Conservation (phyloP, 2,329 filamentous ascomycete genomes). For the Aspergillus nomiae region DNA sequence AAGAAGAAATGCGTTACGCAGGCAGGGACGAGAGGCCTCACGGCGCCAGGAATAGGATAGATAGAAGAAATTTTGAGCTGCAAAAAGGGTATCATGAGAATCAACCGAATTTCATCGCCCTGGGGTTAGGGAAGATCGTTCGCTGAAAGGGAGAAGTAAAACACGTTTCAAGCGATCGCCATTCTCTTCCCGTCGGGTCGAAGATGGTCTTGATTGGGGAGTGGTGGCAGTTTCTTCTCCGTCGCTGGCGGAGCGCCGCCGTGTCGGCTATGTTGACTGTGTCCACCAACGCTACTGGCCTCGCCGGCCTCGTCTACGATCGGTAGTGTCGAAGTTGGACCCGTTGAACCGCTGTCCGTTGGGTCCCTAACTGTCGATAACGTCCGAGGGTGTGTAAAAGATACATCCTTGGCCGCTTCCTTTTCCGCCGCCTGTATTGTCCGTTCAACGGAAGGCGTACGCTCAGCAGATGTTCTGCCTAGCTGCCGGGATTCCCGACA, state of each 20-base stretch:
- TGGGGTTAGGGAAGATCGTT: background rate
- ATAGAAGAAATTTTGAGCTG: conserved; percentile 18
- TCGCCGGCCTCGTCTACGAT: conserved; percentile 92
- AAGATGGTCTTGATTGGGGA: conserved; percentile 22
- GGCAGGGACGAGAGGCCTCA: conserved; percentile 15
- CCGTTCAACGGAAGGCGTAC: conserved; percentile 50
- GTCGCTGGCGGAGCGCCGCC: conserved; percentile 23
- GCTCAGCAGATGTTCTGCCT: conserved; percentile 32
- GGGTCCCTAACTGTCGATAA: conserved; percentile 61
- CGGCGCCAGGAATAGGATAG: conserved; percentile 14
- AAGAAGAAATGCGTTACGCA: conserved; percentile 21
- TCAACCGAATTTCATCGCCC: conserved; percentile 10
- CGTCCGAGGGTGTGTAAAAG: conserved; percentile 64
- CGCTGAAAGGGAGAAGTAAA: background rate
- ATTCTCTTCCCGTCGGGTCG: conserved; percentile 28
- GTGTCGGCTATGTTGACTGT: conserved; percentile 54
- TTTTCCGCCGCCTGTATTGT: conserved; percentile 64
- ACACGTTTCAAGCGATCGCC: conserved; percentile 16
- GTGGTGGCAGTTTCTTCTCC: conserved; percentile 36
- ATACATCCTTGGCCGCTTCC: conserved; percentile 61
- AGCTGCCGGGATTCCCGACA: conserved; percentile 31
- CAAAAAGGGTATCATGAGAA: conserved; percentile 25
- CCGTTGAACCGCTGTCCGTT: conserved; percentile 57
- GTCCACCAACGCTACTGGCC: conserved; percentile 65
- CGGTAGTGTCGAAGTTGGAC: conserved; percentile 64